Evolutionary conservation across 1,284 basidiomycete genomes (phyloP).

Genomic region (Marasmius tenuissimus): DNA sequence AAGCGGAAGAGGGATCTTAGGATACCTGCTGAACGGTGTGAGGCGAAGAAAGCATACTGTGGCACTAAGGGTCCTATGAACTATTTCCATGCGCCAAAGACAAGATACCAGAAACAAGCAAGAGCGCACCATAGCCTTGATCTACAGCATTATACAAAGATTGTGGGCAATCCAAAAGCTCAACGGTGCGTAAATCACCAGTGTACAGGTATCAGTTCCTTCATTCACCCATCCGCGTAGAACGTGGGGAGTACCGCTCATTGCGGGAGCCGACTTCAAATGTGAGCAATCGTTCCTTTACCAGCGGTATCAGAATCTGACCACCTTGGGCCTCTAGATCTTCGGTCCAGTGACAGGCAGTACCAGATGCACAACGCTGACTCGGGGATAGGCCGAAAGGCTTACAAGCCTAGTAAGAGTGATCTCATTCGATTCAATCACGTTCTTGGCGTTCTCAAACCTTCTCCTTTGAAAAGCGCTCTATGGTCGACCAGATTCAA

Average conservation of each 20-base stretch:
- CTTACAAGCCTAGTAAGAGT: constrained; percentile 32
- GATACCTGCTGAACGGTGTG: constrained; percentile 15
- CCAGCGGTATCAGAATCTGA: neutral
- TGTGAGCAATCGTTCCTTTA: constrained; percentile 31
- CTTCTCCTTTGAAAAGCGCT: constrained; percentile 36
- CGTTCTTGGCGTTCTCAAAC: neutral
- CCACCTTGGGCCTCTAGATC: constrained; percentile 24
- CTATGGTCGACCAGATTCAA: constrained; percentile 58
- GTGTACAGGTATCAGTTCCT: neutral
- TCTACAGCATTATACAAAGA: constrained; percentile 48
- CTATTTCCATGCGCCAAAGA: constrained; percentile 49
- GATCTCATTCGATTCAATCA: too few relatives aligned
- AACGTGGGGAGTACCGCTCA: constrained; percentile 52
- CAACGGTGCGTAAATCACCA: constrained; percentile 30
- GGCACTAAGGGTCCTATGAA: constrained; percentile 34
- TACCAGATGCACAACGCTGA: constrained; percentile 58
- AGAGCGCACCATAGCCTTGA: constrained; percentile 41
- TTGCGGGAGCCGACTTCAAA: constrained; percentile 55
- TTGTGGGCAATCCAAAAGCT: constrained; percentile 33
- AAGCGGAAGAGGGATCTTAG: neutral
- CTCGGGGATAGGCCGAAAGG: constrained; percentile 50
- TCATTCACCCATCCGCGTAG: constrained; percentile 26
- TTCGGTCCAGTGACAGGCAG: constrained; percentile 39
- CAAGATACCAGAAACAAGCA: constrained; percentile 47
- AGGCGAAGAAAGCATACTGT: constrained; percentile 29